phyloP scores from a whole-genome alignment of 768 basidiomycete genomes.

The Mycena galericulata region DNA sequence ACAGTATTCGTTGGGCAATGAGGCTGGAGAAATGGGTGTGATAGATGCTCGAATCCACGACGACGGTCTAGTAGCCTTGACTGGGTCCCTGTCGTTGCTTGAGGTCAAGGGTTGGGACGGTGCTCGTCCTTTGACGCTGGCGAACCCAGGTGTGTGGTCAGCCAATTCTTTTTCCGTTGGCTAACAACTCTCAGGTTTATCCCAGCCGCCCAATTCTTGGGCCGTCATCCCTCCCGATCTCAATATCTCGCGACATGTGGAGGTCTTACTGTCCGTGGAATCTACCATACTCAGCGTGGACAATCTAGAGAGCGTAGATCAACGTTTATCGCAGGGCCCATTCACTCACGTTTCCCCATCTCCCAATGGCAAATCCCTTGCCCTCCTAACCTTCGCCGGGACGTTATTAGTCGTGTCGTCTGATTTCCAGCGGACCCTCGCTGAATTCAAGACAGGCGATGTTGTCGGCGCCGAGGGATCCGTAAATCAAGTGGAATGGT shows the following conservation, averaged over 20 bases:
- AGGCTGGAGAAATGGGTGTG: conserved; percentile 85
- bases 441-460: conserved; percentile 83
- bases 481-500: conserved; percentile 89
- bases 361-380: conserved; percentile 93
- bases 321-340: conserved; percentile 88
- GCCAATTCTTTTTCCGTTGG: background rate
- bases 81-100: conserved; percentile 77
- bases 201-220: conserved; percentile 87
- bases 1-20: conserved; percentile 86
- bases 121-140: conserved; percentile 75
- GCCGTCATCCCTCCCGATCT: conserved; percentile 90
- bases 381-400: conserved; percentile 79
- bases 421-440: conserved; percentile 90
- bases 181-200: conserved; percentile 62
- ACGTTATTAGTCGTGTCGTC: conserved; percentile 94
- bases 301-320: conserved; percentile 89
- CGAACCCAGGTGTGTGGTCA: conserved; percentile 73
- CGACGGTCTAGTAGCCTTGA: conserved; percentile 87
- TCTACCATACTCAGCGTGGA: conserved; percentile 87
- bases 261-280: conserved; percentile 87
- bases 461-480: conserved; percentile 66
- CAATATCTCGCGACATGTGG: conserved; percentile 89
- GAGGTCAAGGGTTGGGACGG: conserved; percentile 95
- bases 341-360: conserved; percentile 90
- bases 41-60: conserved; percentile 90